phyloP scores from a whole-genome alignment of 768 basidiomycete genomes.

The Dentipellis fragilis region DNA sequence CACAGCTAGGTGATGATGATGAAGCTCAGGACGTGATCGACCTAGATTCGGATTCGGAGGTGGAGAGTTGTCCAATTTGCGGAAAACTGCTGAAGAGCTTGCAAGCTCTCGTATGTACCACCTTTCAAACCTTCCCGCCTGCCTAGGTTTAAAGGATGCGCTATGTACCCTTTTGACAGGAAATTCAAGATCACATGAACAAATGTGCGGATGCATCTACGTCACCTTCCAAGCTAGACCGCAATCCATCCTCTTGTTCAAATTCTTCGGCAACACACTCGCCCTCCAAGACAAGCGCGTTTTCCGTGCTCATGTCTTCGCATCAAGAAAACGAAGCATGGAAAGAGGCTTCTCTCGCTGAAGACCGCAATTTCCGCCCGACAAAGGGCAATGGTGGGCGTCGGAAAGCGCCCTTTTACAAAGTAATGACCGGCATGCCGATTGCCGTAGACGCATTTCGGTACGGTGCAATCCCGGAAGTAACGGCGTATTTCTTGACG shows the following conservation, averaged over 20 bases:
- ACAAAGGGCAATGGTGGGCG: constrained; percentile 41
- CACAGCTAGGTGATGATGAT: constrained; percentile 17
- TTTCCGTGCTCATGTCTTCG: constrained; percentile 86
- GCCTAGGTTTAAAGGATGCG: not conserved
- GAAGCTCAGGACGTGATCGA: constrained; percentile 20
- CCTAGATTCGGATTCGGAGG: constrained; percentile 15
- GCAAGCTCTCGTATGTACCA: constrained; percentile 18
- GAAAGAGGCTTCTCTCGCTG: constrained; percentile 62
- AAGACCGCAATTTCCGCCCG: constrained; percentile 36
- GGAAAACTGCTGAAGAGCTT: constrained; percentile 19
- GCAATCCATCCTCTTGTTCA: not conserved
- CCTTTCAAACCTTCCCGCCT: constrained; percentile 5
- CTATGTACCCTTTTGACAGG: constrained; percentile 21
- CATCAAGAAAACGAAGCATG: constrained; percentile 74
- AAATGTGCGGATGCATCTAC: constrained; percentile 36
- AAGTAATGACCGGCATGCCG: constrained; percentile 92
- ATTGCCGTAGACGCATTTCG: constrained; percentile 97
- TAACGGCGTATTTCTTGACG: constrained; percentile 91
- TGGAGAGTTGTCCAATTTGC: constrained; percentile 23
- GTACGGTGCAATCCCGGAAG: constrained; percentile 83
- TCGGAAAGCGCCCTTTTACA: constrained; percentile 89
- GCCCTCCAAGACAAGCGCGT: constrained; percentile 32
- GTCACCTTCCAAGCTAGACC: not conserved
- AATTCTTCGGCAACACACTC: too few species aligned
- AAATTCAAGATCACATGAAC: constrained; percentile 46